Percentiles rank a stretch among this genome's conserved stretches.
phyloP scores from a whole-genome alignment of 2,329 filamentous ascomycete genomes.

The Kalmusia sp. region DNA sequence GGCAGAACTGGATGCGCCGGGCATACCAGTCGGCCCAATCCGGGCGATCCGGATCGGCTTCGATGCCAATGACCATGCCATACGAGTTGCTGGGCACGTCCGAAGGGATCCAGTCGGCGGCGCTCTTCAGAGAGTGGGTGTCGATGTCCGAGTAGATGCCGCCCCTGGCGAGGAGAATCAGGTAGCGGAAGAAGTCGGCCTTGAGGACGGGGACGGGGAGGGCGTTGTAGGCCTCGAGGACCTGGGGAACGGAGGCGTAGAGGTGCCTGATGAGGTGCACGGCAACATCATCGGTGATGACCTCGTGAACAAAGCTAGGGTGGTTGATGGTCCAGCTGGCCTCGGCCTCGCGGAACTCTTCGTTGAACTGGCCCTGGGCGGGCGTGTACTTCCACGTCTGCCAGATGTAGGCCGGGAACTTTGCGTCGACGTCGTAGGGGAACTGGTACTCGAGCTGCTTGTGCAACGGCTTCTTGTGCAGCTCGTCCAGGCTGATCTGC shows the following conservation, averaged over 20 bases:
- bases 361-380: constrained; percentile 74
- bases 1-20: constrained; percentile 94
- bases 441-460: constrained; percentile 90
- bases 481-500: constrained; percentile 72
- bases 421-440: constrained; percentile 85
- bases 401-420: constrained; percentile 98
- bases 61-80: constrained; percentile 91
- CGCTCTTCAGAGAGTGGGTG: constrained; percentile 82
- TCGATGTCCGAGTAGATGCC: constrained; percentile 86
- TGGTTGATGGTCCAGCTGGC: constrained; percentile 88
- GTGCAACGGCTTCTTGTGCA: constrained; percentile 75
- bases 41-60: constrained; percentile 89
- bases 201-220: constrained; percentile 62
- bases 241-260: constrained; percentile 71
- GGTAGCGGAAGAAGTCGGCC: constrained; percentile 72
- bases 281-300: constrained; percentile 90
- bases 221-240: constrained; percentile 57
- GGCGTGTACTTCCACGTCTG: constrained; percentile 97
- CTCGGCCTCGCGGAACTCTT: constrained; percentile 80
- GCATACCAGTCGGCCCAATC: constrained; percentile 98
- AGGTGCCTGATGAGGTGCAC: constrained; percentile 82
- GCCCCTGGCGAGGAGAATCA: constrained; percentile 76
- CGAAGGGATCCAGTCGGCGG: constrained; percentile 84
- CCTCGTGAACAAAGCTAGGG: constrained; percentile 92
- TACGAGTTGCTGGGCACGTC: constrained; percentile 78